These are phyloP conservation scores for Metrosideros polymorpha DNA, from an alignment of 441 rosid species.

Conservation along the genomic window DNA sequence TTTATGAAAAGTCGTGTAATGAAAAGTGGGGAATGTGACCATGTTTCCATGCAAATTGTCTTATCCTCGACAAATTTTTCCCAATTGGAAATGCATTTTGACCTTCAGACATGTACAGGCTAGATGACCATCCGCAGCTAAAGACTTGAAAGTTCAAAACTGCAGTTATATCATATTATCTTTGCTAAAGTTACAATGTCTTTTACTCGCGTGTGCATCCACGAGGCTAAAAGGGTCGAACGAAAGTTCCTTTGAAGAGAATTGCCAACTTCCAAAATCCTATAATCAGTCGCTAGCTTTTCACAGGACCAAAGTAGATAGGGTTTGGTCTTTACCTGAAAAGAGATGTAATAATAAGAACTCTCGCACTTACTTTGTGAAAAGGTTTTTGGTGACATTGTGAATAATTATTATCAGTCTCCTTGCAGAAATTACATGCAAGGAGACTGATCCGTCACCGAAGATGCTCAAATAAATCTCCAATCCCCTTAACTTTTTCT, in stretches of 20 bases:
- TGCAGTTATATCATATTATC: background rate
- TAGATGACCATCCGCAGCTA: background rate
- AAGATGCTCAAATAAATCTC: background rate
- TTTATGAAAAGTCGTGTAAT: background rate
- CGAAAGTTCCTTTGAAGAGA: background rate
- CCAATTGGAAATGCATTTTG: background rate
- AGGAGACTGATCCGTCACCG: too few relatives aligned
- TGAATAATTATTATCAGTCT: background rate
- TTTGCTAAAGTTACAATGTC: background rate
- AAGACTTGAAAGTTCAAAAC: background rate
- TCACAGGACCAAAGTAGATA: background rate
- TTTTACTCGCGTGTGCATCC: background rate
- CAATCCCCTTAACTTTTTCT: background rate
- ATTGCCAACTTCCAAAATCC: background rate
- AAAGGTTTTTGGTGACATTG: background rate
- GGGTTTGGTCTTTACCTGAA: background rate
- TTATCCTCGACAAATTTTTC: background rate
- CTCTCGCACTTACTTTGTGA: background rate
- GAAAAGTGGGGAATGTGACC: background rate
- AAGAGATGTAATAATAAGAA: background rate
- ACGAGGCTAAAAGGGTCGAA: background rate
- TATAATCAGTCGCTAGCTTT: background rate
- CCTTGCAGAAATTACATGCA: background rate
- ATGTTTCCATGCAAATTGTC: background rate
- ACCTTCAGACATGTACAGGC: background rate